phyloP scores from a whole-genome alignment of 345 rosid genomes.

The Brassica nigra region DNA sequence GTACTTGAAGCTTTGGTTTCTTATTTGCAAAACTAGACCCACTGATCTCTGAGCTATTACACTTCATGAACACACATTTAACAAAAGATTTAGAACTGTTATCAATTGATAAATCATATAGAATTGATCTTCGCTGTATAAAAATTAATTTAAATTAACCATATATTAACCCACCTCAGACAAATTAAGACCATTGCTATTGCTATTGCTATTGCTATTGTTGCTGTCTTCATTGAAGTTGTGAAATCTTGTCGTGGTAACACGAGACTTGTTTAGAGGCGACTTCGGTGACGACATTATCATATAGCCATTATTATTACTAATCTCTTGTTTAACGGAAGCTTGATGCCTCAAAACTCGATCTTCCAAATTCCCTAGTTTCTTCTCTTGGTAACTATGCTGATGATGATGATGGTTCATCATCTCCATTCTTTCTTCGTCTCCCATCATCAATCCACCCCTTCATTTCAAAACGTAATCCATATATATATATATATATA shows the following conservation, averaged over 20 bases:
- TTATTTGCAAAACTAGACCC: conserved; percentile 55
- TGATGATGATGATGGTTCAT: conserved; percentile 26
- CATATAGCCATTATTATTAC: conserved; percentile 10
- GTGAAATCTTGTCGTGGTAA: conserved; percentile 16
- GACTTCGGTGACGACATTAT: conserved; percentile 38
- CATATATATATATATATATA: not conserved
- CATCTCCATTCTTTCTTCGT: conserved; percentile 51
- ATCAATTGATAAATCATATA: not conserved
- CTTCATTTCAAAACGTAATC: conserved; percentile 37
- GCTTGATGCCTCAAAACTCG: conserved; percentile 21
- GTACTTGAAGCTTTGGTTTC: conserved; percentile 78
- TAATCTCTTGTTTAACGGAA: conserved; percentile 27
- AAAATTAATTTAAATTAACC: not conserved
- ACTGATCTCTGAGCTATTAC: conserved; percentile 63
- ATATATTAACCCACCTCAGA: conserved; percentile 26
- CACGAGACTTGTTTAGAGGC: conserved; percentile 33
- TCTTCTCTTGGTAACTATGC: conserved; percentile 19
- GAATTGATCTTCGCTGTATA: not conserved
- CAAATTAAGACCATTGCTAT: conserved; percentile 16
- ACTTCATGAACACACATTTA: conserved; percentile 43
- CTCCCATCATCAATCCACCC: conserved; percentile 62
- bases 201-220: not conserved
- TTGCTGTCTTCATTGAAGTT: conserved; percentile 21
- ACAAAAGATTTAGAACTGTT: not conserved
- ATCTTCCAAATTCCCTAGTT: conserved; percentile 31